Evolutionary conservation across 2,329 filamentous ascomycete genomes (phyloP), one percentile per base, ranked within the genome.

Genomic region (Alternaria panax): DNA sequence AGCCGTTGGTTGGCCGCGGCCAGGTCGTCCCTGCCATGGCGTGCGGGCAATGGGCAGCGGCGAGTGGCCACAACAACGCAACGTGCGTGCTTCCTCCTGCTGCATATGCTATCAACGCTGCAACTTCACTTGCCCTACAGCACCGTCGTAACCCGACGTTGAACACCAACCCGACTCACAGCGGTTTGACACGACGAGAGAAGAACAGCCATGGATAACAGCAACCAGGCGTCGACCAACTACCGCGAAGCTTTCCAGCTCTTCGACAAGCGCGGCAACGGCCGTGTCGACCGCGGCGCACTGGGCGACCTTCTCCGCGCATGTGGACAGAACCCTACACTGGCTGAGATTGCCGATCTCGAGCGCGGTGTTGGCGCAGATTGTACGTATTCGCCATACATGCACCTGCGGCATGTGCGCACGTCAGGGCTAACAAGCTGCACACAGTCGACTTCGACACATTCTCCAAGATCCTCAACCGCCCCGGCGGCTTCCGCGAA

Each of bases 161-260:
- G n/a, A 20, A 59, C 58, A 52, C 22, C 41, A 30, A 45, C 40
- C 54, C 54, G 51, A 24, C 53, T 52, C 51, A 36, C 50, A 60
- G 48, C 62, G 46, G 56, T 50, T 48, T 57, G 28, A 53, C 36
- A 24, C 47, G 34, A 48, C 56, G 45, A 53, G 41, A 47, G 43
- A 47, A 50, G 66, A 64, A 53, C 65, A 71, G 63, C 65, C 59
- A 76, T 77, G 73, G 68, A 75, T 75, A 76, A 76, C 72, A 66
- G 54, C 51, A 63, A 63, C 24, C 86, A 89, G 87, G 86, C 87
- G 78, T 88, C 87, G 63, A 98, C 94, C 84, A 98, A 99, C 90
- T 99, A 98, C 92, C 98, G 98, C 86, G 95, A 99, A 90, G 95
- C 95, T 72, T 99, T 99, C 83, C 93, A 93, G 75, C 91, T 99